These are phyloP conservation scores for Coffea humblotiana DNA, from an alignment of 305 asterid genomes.

Conservation along the genomic window DNA sequence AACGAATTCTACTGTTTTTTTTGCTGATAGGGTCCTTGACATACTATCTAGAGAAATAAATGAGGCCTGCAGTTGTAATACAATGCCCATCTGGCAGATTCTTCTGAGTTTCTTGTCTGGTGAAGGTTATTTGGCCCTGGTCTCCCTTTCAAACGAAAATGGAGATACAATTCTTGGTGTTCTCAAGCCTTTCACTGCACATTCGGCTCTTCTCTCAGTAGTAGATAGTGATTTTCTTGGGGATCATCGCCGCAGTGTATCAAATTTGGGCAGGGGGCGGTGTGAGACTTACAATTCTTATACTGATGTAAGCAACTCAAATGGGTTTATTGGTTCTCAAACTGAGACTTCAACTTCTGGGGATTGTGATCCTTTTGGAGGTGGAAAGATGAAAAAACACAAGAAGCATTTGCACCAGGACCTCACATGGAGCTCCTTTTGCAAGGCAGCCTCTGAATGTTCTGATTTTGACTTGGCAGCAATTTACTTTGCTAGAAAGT, in stretches of 20 bases:
- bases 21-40: slow-evolving; percentile 60
- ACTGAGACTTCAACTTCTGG: slow-evolving; percentile 58
- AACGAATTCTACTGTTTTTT: slow-evolving; percentile 33
- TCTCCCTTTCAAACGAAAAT: slow-evolving; percentile 51
- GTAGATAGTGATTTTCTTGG: slow-evolving; percentile 32
- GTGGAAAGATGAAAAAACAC: slow-evolving; percentile 52
- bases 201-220: slow-evolving; percentile 57
- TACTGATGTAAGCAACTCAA: slow-evolving; percentile 35
- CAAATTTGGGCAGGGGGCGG: slow-evolving; percentile 22
- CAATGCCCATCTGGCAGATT: slow-evolving; percentile 74
- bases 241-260: slow-evolving; percentile 19
- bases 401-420: slow-evolving; percentile 41
- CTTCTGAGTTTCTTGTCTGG: slow-evolving; percentile 66
- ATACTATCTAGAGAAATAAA: slow-evolving; percentile 56
- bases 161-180: slow-evolving; percentile 49
- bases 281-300: slow-evolving; percentile 22
- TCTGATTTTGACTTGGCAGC: slow-evolving; percentile 67
- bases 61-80: slow-evolving; percentile 30
- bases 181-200: slow-evolving; percentile 73
- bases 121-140: slow-evolving; percentile 63
- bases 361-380: slow-evolving; percentile 36
- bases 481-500: slow-evolving; percentile 45
- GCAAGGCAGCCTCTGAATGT: slow-evolving; percentile 60
- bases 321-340: slow-evolving; percentile 52
- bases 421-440: slow-evolving; percentile 76